Evolutionary conservation across 805 yeast genomes (phyloP), one percentile per base, ranked within the genome.

Genomic region (Wickerhamiella lipophila): DNA sequence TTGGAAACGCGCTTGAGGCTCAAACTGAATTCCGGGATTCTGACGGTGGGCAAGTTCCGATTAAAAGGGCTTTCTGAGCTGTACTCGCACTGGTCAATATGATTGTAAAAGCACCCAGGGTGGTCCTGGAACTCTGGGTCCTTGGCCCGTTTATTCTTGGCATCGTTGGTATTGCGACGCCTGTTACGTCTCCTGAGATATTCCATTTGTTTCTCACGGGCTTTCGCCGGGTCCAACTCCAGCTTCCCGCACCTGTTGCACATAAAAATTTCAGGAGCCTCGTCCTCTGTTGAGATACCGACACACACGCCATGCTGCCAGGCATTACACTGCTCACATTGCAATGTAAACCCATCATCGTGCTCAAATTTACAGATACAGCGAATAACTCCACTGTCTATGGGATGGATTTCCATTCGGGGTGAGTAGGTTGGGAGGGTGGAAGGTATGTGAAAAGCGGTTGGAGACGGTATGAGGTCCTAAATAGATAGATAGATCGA

Each of bases 241-340:
- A 16, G 16, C 12, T 30, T 42, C 27, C 80, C 81, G 66, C 97
- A 88, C 42, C 71, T 71, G 59, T 83, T 83, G 60, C 97, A 88
- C 25, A 76, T 68, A 60, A 83, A 88, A 47, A 77, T 77, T 49
- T 86, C 95, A 0, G 95, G 95, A 0, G 79, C 94, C 45, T 82
- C 79, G 35, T 76, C 81, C 50, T 75, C 77, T 41, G 79, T 75
- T 41, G 70, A 70, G 50, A 83, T 84, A 6, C 81, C 94, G 30
- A 89, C 96, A 68, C 98, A 89, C 65, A 73, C 85, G 1, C 96
- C 97, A 63, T 89, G 98, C 65, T 89, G 97, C 98, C 98, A 89
- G 6, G 83, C 96, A 16, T 84, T 78, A 67, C 98, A 89, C 53
- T 75, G 73, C 60, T 92, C 98, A 71, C 98, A 92, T 65, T 92